phyloP scores from a whole-genome alignment of 345 rosid genomes.

The Salix dunnii region DNA sequence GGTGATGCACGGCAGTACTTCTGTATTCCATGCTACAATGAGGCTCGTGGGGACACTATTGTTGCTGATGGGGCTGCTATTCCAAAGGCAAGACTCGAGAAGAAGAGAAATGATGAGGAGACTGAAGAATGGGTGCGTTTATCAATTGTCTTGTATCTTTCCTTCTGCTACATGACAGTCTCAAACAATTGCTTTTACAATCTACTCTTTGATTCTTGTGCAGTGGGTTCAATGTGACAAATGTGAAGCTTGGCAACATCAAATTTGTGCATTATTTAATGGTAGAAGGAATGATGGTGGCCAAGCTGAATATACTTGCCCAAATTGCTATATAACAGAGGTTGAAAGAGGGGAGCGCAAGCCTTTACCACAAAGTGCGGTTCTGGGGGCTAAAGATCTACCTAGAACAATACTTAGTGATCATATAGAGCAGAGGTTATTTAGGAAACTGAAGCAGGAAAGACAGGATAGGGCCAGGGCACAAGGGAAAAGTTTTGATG shows the following conservation, averaged over 20 bases:
- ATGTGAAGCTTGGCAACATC: conserved; percentile 99
- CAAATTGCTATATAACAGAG: conserved; percentile 88
- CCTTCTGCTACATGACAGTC: conserved; percentile 12
- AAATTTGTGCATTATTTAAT: conserved; percentile 95
- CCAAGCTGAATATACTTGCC: conserved; percentile 99
- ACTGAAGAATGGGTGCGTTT: conserved; percentile 93
- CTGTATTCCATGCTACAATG: conserved; percentile 94
- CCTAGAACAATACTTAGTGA: conserved; percentile 94
- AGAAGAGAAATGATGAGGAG: conserved; percentile 98
- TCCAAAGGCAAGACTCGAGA: conserved; percentile 77
- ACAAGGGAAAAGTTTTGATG: conserved; percentile 76
- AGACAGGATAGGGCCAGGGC: conserved; percentile 75
- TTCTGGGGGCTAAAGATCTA: conserved; percentile 95
- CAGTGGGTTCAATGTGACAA: conserved; percentile 99
- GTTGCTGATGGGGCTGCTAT: conserved; percentile 64
- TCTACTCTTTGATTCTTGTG: conserved; percentile 25
- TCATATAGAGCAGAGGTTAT: conserved; percentile 86
- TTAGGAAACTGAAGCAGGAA: conserved; percentile 69
- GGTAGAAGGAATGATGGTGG: conserved; percentile 99
- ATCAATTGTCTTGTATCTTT: not conserved
- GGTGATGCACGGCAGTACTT: conserved; percentile 90
- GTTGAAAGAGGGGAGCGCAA: conserved; percentile 84
- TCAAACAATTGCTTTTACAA: conserved; percentile 15
- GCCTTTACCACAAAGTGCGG: conserved; percentile 95
- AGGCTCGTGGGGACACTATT: conserved; percentile 83